Base-by-base conservation (phyloP, 2,329 filamentous ascomycete genomes). In the Cladobotryum protrusum region DNA sequence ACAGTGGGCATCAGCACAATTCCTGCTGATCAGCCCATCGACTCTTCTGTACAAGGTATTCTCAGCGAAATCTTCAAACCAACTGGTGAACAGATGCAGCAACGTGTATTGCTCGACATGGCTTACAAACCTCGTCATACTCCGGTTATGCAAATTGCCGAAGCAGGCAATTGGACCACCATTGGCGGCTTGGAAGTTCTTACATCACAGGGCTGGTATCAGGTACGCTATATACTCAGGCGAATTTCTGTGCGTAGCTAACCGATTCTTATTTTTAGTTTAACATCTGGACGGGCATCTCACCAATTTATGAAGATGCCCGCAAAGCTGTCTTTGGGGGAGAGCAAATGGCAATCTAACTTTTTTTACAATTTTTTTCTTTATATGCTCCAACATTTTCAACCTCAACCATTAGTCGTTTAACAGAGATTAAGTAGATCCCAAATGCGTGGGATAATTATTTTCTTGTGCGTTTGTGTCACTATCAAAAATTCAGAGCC, bases 41-140 rank as follows among this genome's bases (percentile, higher is more conserved):
- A 96, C 56, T 60, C 78, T 1, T 71, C 69, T 11, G 83, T 96
- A 68, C 76, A 79, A 18, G 81, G 84, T 57, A 74, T 87, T 2
- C 70, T 96, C 9, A 68, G 71, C 5, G 68, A 74, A 14, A 61
- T 82, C 33, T 63, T 83, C n/a, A 19, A 45, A 7, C 32, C 39
- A 3, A 65, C 60, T 57, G 65, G 60, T 53, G 19, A 18, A 9
- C 29, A 37, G 15, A 64, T 58, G 55, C 65, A 61, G 53, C 68
- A 69, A 5, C 78, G 79, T 17, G 79, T 93, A 12, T 70, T 97
- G 53, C 71, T 97, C 3, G 93, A 99, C 68, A 96, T 99, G 91
- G 92, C 93, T 2, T 99, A 99, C 69, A 95, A 92, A 68, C 93
- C 93, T 17, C 75, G 79, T 0, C 78, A 87, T 47, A 99, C 93